Base-by-base conservation (phyloP, 1,139 yeast genomes). In the Spencermartinsiella ligniputridi region DNA sequence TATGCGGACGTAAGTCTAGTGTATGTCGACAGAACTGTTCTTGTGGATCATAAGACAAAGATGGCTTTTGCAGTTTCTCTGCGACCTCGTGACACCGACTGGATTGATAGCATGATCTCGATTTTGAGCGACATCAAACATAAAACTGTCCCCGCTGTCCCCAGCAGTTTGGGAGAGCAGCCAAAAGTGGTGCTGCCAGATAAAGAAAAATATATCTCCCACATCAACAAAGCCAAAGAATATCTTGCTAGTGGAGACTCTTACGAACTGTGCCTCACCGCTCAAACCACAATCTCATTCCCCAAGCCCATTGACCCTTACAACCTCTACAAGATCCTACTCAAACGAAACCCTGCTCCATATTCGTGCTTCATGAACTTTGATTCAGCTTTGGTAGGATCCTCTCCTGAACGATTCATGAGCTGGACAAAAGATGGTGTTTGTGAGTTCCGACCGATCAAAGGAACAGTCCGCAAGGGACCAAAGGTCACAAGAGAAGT, bases 341-440 rank as follows among this genome's bases (percentile, higher is more conserved):
- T 87, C 0, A 62, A 68, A 20, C 77, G 76, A 47, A 94, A 94
- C 60, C 97, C 98, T 2, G 87, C 97, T 0, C 98, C 99, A 1
- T 90, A 85, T 61, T 82, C 96, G 1, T 83, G 95, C 49, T 92
- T 70, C 60, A 71, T 92, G 71, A 75, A 80, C 40, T 84, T 90
- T 55, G 88, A 82, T 53, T 77, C 86, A 33, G 67, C 72, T 3
- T 68, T 94, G 35, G 73, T 92, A 3, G 88, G 96, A 1, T 83
- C 97, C 0, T 90, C 97, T 0, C 99, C 99, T 0, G 99, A 94
- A 62, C 70, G 98, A 47, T 94, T 92, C 58, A 65, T 94, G 46
- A 78, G 83, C 2, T 94, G 97, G 97, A 74, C 74, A 52, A 57
- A 68, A 2, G 65, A 69, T 3, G 65, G 63, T 1, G 54, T 62